A percentile compares a stretch with the other conserved stretches of the same genome.
phyloP scores from a whole-genome alignment of 2,329 filamentous ascomycete species.

The Fusarium neocosmosporiellum region DNA sequence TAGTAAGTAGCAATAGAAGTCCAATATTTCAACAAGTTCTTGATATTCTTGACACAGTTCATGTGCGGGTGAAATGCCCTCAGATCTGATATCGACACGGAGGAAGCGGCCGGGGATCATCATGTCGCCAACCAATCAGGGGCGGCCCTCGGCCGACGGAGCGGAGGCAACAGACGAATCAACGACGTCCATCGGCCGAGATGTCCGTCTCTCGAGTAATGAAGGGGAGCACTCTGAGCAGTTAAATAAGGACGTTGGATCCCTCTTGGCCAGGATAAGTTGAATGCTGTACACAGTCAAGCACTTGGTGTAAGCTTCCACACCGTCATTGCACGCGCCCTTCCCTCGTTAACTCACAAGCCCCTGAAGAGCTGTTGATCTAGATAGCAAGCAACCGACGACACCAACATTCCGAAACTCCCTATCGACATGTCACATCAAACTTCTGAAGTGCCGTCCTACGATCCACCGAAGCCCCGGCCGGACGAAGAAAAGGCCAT shows the following conservation, averaged over 20 bases:
- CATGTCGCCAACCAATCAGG: neutral
- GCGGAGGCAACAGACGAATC: neutral
- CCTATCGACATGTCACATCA: neutral
- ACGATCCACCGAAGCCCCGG: neutral
- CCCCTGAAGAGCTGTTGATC: no score
- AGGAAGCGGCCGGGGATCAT: neutral
- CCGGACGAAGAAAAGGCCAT: neutral
- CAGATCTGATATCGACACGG: neutral
- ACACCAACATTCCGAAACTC: no score
- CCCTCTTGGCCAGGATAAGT: rapidly evolving
- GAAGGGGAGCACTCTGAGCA: neutral
- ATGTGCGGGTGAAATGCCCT: neutral
- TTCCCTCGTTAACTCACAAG: no score
- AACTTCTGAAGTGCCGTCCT: rapidly evolving
- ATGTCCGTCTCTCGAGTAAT: neutral
- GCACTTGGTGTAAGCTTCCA: no score
- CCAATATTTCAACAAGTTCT: neutral
- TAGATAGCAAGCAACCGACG: no score
- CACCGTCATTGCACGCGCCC: no score
- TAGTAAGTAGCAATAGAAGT: neutral
- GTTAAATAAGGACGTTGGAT: neutral
- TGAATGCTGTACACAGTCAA: neutral
- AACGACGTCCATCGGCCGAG: neutral
- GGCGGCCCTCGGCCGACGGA: neutral
- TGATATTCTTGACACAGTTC: neutral